A percentile compares a stretch with the other conserved stretches of the same genome.
Conservation (phyloP, 139 green algal genomes). For the Diplosphaera chodatii region DNA sequence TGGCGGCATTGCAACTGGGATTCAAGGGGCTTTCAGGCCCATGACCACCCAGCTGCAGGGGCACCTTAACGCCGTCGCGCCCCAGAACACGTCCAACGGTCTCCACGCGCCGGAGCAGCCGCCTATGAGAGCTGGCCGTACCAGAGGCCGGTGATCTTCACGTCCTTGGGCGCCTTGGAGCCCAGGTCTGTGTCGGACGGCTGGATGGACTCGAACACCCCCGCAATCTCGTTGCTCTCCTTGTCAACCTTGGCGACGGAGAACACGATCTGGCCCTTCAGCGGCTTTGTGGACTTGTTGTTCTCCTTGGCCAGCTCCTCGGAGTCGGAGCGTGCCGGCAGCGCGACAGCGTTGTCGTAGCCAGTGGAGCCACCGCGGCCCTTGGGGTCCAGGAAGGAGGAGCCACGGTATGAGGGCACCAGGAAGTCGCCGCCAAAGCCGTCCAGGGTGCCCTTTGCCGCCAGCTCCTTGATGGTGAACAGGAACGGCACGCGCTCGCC, state of each 20-base stretch:
- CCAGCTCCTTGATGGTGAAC: conserved; percentile 98
- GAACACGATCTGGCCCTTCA: conserved; percentile 89
- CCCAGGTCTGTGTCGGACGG: conserved; percentile 98
- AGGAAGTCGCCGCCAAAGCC: conserved; percentile 93
- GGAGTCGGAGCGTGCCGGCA: conserved; percentile 77
- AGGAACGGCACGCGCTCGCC: conserved; percentile 99
- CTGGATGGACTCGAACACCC: conserved; percentile 98
- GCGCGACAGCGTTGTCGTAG: conserved; percentile 94
- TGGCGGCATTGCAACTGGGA: too few relatives aligned
- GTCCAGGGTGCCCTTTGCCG: conserved; percentile 78
- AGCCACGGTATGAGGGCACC: conserved; percentile 97
- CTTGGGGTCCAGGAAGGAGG: conserved; percentile 99
- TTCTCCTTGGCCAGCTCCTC: conserved; percentile 96
- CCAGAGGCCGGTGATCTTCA: conserved; percentile 98
- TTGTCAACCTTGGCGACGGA: conserved; percentile 89
- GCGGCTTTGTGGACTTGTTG: conserved; percentile 74
- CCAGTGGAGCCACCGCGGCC: conserved; percentile 90
- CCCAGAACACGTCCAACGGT: too few relatives aligned
- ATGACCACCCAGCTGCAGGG: too few relatives aligned
- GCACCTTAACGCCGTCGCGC: too few relatives aligned
- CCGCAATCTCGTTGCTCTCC: conserved; percentile 89
- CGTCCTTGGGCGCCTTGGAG: conserved; percentile 96
- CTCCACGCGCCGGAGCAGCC: too few relatives aligned
- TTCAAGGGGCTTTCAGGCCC: too few relatives aligned
- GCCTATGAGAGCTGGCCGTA: conserved; percentile 67